These are phyloP conservation scores for Heritiera littoralis DNA, from an alignment of 345 rosid genomes.

Conservation along the genomic window DNA sequence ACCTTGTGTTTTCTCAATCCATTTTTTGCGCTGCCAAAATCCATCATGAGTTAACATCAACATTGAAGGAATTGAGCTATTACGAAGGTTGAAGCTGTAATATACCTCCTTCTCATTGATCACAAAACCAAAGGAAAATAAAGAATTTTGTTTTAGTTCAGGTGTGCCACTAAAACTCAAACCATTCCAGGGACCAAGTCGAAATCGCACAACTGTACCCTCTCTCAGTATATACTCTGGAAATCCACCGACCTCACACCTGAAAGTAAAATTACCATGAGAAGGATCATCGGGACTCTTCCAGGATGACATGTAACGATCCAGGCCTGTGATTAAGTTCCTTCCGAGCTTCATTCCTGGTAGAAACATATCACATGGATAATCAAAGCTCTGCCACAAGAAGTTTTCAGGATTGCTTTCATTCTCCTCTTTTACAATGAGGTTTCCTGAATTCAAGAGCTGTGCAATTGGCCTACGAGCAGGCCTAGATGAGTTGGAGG, in stretches of 20 bases:
- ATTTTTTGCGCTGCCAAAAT: constrained; percentile 29
- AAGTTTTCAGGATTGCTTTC: background rate
- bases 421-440: constrained; percentile 36
- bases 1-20: constrained; percentile 32
- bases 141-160: constrained; percentile 19
- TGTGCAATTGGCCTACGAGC: constrained; percentile 35
- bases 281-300: constrained; percentile 44
- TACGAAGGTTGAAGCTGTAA: constrained; percentile 30
- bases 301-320: constrained; percentile 45
- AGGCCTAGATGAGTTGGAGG: constrained; percentile 29
- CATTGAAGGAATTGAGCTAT: constrained; percentile 31
- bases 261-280: constrained; percentile 26
- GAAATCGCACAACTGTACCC: constrained; percentile 7
- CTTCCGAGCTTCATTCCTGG: constrained; percentile 51
- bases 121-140: constrained; percentile 27
- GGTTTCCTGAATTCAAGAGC: constrained; percentile 49
- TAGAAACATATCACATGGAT: constrained; percentile 39
- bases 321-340: constrained; percentile 32
- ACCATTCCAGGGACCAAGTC: constrained; percentile 58
- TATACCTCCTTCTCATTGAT: constrained; percentile 33
- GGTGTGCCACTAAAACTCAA: constrained; percentile 41
- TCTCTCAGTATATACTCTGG: constrained; percentile 36
- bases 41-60: constrained; percentile 31
- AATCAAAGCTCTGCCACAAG: constrained; percentile 62
- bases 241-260: constrained; percentile 33